phyloP scores from a whole-genome alignment of 257 asterid genomes.

The Gentiana dahurica region DNA sequence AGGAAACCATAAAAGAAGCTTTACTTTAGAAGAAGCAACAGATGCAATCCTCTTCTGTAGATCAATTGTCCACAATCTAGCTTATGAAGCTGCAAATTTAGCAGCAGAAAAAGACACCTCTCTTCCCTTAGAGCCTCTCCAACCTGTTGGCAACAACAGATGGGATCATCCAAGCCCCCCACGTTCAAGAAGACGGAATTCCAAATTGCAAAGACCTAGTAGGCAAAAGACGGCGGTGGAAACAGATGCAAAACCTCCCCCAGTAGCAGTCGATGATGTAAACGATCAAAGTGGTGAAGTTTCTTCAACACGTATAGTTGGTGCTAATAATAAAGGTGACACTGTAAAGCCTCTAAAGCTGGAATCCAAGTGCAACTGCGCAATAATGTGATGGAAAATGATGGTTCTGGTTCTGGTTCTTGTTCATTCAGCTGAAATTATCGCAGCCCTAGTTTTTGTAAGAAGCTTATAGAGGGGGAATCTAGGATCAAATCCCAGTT shows the following conservation, averaged over 20 bases:
- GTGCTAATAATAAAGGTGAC: conserved; percentile 39
- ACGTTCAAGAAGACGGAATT: conserved; percentile 41
- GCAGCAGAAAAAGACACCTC: conserved; percentile 57
- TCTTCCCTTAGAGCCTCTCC: conserved; percentile 24
- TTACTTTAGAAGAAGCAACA: conserved; percentile 91
- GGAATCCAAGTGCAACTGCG: conserved; percentile 94
- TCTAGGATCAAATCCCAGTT: conserved; percentile 23
- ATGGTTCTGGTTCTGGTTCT: not conserved
- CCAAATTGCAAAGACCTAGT: conserved; percentile 54
- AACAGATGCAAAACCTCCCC: conserved; percentile 34
- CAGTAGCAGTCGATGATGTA: conserved; percentile 26
- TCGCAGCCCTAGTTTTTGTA: conserved; percentile 8
- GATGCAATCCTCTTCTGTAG: conserved; percentile 92
- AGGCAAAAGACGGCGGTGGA: conserved; percentile 37
- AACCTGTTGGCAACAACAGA: conserved; percentile 49
- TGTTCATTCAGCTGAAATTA: conserved; percentile 7
- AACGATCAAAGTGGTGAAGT: not conserved
- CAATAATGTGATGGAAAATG: conserved; percentile 42
- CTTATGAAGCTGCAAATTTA: conserved; percentile 70
- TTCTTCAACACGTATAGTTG: conserved; percentile 34
- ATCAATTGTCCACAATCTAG: conserved; percentile 82
- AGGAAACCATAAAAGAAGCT: conserved; percentile 43
- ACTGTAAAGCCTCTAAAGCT: conserved; percentile 63
- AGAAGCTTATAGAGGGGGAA: conserved; percentile 10
- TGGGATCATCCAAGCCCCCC: not conserved